A percentile compares a stretch with the other conserved stretches of the same genome.
phyloP scores from a whole-genome alignment of 2,329 filamentous ascomycete genomes.

The Xylaria sp. region DNA sequence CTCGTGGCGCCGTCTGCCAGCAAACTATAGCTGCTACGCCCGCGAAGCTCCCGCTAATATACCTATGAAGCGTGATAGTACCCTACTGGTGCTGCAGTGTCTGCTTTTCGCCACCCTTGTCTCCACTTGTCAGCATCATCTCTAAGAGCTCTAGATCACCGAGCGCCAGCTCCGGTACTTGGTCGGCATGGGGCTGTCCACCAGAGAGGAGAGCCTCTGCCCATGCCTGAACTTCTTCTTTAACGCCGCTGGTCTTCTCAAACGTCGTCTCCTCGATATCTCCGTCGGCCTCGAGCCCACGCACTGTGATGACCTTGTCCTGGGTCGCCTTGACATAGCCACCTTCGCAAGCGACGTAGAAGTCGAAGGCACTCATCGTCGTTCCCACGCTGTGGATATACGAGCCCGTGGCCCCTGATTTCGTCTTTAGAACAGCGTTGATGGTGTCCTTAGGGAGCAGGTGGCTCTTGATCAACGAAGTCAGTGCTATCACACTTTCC shows the following conservation, averaged over 20 bases:
- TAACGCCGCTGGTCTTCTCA: constrained; percentile 48
- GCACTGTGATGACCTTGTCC: constrained; percentile 41
- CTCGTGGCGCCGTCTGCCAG: constrained; percentile 32
- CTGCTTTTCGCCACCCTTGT: constrained; percentile 37
- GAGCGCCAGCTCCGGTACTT: constrained; percentile 54
- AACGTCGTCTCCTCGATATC: constrained; percentile 42
- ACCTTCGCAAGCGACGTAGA: constrained; percentile 52
- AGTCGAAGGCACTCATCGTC: constrained; percentile 48
- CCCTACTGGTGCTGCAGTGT: constrained; percentile 37
- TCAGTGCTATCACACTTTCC: constrained; percentile 48
- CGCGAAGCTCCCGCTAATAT: not conserved
- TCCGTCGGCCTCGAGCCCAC: constrained; percentile 31
- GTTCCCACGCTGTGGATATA: constrained; percentile 55
- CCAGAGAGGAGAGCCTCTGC: constrained; percentile 45
- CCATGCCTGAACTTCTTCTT: constrained; percentile 58
- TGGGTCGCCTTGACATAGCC: constrained; percentile 47
- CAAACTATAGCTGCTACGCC: constrained; percentile 23
- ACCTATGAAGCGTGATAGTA: not conserved
- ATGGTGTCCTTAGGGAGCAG: constrained; percentile 64
- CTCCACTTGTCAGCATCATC: constrained; percentile 45
- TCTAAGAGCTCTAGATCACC: constrained; percentile 56
- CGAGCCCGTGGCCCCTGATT: constrained; percentile 50
- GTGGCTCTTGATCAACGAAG: constrained; percentile 48
- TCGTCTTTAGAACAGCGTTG: constrained; percentile 51
- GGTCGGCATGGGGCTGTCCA: constrained; percentile 43